Evolutionary conservation across 2,329 filamentous ascomycete genomes (phyloP), one percentile per base, ranked within the genome.

Genomic region (Ophiostoma angusticollis): DNA sequence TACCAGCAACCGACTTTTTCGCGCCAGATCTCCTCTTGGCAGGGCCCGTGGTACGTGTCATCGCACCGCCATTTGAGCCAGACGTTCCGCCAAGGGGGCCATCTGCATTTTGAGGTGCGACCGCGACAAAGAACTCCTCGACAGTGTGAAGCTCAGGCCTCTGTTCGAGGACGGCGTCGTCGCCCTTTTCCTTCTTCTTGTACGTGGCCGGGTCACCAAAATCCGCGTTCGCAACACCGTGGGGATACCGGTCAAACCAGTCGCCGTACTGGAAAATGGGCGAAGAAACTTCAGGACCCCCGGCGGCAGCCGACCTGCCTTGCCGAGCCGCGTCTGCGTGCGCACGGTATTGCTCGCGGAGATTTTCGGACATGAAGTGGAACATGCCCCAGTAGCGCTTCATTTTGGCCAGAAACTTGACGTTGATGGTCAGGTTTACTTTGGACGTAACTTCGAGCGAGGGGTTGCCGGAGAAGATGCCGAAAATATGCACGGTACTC

Each of bases 341-440:
- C 34, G 78, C 74, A 37, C 82, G 76, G 55, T 94, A 98, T 45
- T 93, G 77, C 39, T 89, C 82, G 43, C 91, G 86, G 25, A 95
- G 70, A 52, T 89, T 91, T 55, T 96, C 87, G 1, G 85, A 80
- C 72, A 96, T 87, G 62, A 86, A 95, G 55, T 94, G 84, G 54
- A 96, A 95, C 81, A 95, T 93, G 44, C 89, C 91, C 91, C 91
- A 98, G 52, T 91, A 87, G 44, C 84, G 84, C 65, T 94, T 95
- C 84, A 96, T 93, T 59, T 84, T 91, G 39, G 81, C 80, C 31
- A 98, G 63, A 51, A 91, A 96, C 52, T 81, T 84, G 51, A 96
- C 81, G 48, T 94, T 96, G 47, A 79, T 83, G 1, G 82, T 78
- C 13, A 95, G 65, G 52, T 94, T 87, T 47, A 78, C 76, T 60